Percentiles rank a stretch among this genome's conserved stretches.
These are phyloP conservation scores for Plasmodium vivax DNA, from an alignment of 169 alveolate genomes.

Conservation along the genomic window DNA sequence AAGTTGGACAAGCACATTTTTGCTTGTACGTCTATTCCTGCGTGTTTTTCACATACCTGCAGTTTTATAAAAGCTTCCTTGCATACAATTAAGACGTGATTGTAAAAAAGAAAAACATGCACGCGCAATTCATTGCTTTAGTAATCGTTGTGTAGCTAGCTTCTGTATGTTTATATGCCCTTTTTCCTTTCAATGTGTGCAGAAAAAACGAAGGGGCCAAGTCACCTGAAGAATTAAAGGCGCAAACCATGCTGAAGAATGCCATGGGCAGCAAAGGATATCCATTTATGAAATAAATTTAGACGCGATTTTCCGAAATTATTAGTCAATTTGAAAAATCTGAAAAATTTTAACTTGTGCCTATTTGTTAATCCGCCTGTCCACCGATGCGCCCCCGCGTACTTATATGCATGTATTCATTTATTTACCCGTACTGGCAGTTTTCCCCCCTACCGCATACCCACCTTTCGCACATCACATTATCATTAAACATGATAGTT, in stretches of 20 bases:
- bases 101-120: background rate
- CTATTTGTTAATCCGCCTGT: background rate
- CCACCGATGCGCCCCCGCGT: background rate
- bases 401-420: background rate
- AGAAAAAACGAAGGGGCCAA: conserved; percentile 45
- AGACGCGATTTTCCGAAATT: background rate
- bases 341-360: background rate
- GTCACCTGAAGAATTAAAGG: conserved; percentile 46
- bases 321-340: background rate
- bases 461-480: background rate
- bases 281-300: conserved; percentile 17
- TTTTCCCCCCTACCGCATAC: background rate
- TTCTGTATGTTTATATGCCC: background rate
- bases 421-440: background rate
- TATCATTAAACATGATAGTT: background rate
- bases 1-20: background rate
- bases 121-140: background rate
- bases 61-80: background rate
- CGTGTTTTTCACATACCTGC: background rate
- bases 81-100: background rate
- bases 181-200: background rate
- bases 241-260: conserved; percentile 16
- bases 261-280: conserved; percentile 15
- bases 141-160: background rate
- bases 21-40: background rate